Percentiles rank a stretch among this genome's conserved stretches.
Evolutionary conservation across 75 land plant genomes (phyloP).

Genomic region (Pseudotsuga menziesii): DNA sequence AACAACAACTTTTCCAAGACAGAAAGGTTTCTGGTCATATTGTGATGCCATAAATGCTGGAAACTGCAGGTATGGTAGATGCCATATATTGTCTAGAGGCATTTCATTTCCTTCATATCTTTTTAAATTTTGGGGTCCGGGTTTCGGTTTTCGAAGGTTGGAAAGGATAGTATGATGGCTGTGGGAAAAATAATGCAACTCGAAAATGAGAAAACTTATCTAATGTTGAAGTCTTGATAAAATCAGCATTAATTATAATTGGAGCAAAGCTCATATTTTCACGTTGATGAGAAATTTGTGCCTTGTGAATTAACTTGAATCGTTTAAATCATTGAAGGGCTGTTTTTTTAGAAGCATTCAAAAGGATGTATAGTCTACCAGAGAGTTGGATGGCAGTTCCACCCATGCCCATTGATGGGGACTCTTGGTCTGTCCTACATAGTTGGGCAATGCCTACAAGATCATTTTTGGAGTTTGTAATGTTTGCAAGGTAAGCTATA

Average conservation of each 20-base stretch:
- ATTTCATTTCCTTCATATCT: constrained; percentile 13
- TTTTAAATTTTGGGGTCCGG: constrained; percentile 21
- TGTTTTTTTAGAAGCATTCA: constrained; percentile 64
- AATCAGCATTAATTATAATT: not conserved
- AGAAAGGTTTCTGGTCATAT: constrained; percentile 73
- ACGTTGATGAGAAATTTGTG: not conserved
- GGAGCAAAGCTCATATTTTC: not conserved
- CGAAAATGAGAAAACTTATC: not conserved
- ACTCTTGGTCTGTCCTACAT: constrained; percentile 88
- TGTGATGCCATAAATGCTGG: constrained; percentile 94
- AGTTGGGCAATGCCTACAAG: constrained; percentile 91
- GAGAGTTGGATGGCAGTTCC: constrained; percentile 50
- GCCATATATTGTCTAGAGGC: constrained; percentile 48
- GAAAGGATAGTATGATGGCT: not conserved
- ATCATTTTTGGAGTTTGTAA: constrained; percentile 77
- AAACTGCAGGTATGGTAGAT: constrained; percentile 78
- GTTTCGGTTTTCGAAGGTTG: not conserved
- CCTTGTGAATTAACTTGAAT: too few species aligned
- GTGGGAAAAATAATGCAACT: not conserved
- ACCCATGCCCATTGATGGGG: constrained; percentile 80
- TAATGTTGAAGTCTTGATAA: not conserved
- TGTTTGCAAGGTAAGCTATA: constrained; percentile 71
- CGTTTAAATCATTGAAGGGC: constrained; percentile 25
- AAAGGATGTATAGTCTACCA: constrained; percentile 68
- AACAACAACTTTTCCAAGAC: constrained; percentile 2